Conservation (phyloP, 1,284 basidiomycete species). For the Melampsora occidentalis region DNA sequence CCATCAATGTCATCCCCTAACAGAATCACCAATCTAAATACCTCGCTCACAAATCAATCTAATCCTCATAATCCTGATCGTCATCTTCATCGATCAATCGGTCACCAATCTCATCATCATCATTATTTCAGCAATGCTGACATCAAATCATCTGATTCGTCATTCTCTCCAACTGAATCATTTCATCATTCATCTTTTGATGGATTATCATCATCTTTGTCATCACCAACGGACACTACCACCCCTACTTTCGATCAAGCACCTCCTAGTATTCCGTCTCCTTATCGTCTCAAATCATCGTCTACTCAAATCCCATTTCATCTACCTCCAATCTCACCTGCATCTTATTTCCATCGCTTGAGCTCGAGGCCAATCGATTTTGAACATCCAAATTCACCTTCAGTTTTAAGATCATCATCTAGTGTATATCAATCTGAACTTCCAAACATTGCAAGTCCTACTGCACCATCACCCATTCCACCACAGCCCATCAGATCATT, state of each 20-base stretch:
- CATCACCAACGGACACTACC: too few species aligned
- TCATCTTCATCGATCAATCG: neutral
- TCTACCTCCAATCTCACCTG: neutral
- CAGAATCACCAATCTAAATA: neutral
- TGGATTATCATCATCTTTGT: too few species aligned
- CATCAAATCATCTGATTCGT: neutral
- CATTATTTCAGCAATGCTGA: neutral
- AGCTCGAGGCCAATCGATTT: too few species aligned
- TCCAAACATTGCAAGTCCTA: neutral
- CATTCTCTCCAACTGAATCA: too few species aligned
- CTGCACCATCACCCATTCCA: neutral
- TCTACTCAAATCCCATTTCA: neutral
- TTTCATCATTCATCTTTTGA: too few species aligned
- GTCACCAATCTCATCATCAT: neutral
- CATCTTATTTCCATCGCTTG: too few species aligned
- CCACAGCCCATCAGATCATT: conserved; percentile 14
- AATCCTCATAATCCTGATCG: neutral
- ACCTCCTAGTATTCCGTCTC: neutral
- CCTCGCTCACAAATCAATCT: neutral
- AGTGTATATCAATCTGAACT: neutral
- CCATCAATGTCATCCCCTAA: neutral
- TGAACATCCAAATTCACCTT: too few species aligned
- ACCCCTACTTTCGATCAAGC: too few species aligned
- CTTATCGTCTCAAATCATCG: neutral
- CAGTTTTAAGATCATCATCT: too few species aligned